These are phyloP conservation scores for Zygoascus tannicola DNA, from an alignment of 805 yeast genomes.

Conservation along the genomic window DNA sequence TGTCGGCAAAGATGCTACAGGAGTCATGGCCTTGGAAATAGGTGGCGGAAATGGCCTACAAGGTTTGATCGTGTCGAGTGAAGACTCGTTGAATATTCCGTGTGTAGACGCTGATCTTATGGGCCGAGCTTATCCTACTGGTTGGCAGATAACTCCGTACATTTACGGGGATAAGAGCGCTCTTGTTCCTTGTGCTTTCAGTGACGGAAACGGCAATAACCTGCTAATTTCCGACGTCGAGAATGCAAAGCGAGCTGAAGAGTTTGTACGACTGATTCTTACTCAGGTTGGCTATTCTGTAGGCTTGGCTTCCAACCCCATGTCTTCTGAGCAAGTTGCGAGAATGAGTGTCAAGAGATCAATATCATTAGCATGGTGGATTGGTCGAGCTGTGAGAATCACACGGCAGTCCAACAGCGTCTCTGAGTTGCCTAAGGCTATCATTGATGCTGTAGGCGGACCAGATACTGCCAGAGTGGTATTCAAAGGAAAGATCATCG, in stretches of 20 bases:
- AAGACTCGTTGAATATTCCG: background rate
- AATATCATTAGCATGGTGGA: slow-evolving; percentile 38
- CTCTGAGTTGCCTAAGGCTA: slow-evolving; percentile 28
- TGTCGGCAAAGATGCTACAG: slow-evolving; percentile 8
- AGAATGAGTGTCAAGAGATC: slow-evolving; percentile 28
- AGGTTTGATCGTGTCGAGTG: slow-evolving; percentile 18
- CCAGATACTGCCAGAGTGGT: slow-evolving; percentile 25
- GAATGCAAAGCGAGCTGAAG: slow-evolving; percentile 30
- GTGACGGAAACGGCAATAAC: slow-evolving; percentile 35
- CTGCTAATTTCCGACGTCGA: slow-evolving; percentile 9
- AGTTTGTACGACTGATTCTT: slow-evolving; percentile 33
- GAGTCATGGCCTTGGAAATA: slow-evolving; percentile 21
- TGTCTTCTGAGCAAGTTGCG: slow-evolving; percentile 24
- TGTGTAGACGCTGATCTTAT: slow-evolving; percentile 7
- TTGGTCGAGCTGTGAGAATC: slow-evolving; percentile 36
- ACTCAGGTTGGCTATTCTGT: slow-evolving; percentile 36
- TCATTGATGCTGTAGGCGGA: slow-evolving; percentile 33
- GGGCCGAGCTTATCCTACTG: slow-evolving; percentile 8
- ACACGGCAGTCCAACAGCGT: slow-evolving; percentile 32
- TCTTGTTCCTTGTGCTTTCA: slow-evolving; percentile 15
- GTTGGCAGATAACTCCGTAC: slow-evolving; percentile 2
- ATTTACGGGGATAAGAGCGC: slow-evolving; percentile 1
- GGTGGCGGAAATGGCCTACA: slow-evolving; percentile 27
- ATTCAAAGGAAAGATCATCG: slow-evolving; percentile 37
- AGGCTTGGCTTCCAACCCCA: slow-evolving; percentile 30